A percentile compares a stretch with the other conserved stretches of the same genome.
These are phyloP conservation scores for Tagetes patula DNA, from an alignment of 129 eudicot genomes.

Conservation along the genomic window DNA sequence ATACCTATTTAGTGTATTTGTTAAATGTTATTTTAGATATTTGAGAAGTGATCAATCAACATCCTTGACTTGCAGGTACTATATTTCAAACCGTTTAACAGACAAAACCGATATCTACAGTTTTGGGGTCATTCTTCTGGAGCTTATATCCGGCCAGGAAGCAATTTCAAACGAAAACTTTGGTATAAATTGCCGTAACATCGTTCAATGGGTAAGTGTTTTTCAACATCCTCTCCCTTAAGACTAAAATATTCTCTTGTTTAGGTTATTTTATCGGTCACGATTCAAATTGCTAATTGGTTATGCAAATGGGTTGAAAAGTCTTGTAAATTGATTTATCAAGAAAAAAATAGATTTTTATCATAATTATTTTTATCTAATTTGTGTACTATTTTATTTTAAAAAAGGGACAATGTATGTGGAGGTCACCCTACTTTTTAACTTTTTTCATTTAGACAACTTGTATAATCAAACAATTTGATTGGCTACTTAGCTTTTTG, in stretches of 20 bases:
- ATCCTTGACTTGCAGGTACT: constrained; percentile 55
- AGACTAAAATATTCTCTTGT: too few relatives aligned
- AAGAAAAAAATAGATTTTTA: too few relatives aligned
- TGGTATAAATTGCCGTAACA: constrained; percentile 84
- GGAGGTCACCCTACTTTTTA: too few relatives aligned
- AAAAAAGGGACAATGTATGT: too few relatives aligned
- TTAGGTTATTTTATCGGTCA: neutral
- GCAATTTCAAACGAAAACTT: constrained; percentile 90
- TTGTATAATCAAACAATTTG: too few relatives aligned
- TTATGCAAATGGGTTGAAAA: neutral
- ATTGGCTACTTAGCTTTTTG: too few relatives aligned
- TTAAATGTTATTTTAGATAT: neutral
- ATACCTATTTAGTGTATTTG: neutral
- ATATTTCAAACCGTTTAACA: constrained; percentile 91
- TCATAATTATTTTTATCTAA: neutral
- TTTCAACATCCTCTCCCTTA: neutral
- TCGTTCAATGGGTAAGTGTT: constrained; percentile 92
- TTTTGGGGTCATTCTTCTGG: constrained; percentile 94
- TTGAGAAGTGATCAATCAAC: too few relatives aligned
- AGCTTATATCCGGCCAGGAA: constrained; percentile 96
- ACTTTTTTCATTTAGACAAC: too few relatives aligned
- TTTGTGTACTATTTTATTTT: neutral
- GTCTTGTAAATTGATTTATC: too few relatives aligned
- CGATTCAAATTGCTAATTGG: neutral
- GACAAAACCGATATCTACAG: constrained; percentile 95